Base-by-base conservation (phyloP, 441 rosid genomes). In the Populus hybrid region DNA sequence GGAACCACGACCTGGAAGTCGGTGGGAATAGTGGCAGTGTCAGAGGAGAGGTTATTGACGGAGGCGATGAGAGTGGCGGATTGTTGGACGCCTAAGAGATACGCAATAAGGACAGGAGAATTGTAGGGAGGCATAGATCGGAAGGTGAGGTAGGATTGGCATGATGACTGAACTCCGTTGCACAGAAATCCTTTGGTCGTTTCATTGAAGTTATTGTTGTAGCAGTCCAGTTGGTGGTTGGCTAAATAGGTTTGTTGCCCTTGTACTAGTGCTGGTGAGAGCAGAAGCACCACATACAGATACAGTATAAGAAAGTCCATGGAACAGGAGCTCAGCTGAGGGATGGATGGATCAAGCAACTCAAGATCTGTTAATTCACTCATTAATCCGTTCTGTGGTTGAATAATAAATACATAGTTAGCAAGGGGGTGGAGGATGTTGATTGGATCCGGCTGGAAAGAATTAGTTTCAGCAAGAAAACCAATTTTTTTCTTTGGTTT, bases 101-200 rank as follows among this genome's bases (percentile, higher is more conserved):
- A 68, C 66, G 79, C 82, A 79, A 92, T 88, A 65, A 73, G 0
- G 75, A 68, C 79, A 0, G 95, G 81, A 23, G 91, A 67, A 78
- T 28, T 63, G 86, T 92, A 88, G 46, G 90, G 83, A 38, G 86
- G 82, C 12, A 76, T 76, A 16, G 98, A 85, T 69, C 97, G 85
- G 91, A 92, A 95, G 80, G 97, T 92, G 70, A 95, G 84, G 78
- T 89, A 94, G 16, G 97, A 88, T 32, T 78, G 88, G 79, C 98
- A 95, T 4, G 94, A 80, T 21, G 69, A 1, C 26, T 46, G 67
- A 8, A 77, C 83, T 67, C 87, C 91, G 75, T 91, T 93, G 86
- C 96, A 93, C 16, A 28, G 19, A 76, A 26, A 89, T 18, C 99
- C 95, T 74, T 78, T 50, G 57, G 97, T 95, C 70, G 76, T 42